Evolutionary conservation across 345 rosid genomes (phyloP), one percentile per base, ranked within the genome.

Genomic region (Populus nigra): DNA sequence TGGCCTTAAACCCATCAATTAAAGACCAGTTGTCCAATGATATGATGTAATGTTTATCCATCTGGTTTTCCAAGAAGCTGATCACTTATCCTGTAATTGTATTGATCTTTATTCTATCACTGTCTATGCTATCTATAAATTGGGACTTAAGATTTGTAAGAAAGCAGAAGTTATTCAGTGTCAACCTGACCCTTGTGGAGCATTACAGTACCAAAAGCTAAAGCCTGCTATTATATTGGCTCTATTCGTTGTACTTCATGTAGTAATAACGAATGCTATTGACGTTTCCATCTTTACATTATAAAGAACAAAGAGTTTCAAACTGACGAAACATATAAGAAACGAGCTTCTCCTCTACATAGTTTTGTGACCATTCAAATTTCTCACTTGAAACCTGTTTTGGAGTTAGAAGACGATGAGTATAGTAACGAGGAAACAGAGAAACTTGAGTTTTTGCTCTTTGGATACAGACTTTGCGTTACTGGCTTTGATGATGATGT

Each of bases 371-470:
- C 73, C 61, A 20, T 31, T 23, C 16, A 55, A n/a, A 15, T 65
- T 71, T 22, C 71, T 84, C 76, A 81, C 84, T 77, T 85, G 71
- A 87, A 86, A 2, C 84, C 82, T 59, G 49, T 47, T 77, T 79
- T 78, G 16, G 78, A 76, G 82, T 81, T 83, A 57, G 83, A 78
- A 3, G 88, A 87, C 66, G 93, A 89, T 59, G 92, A 91, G 83
- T 94, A 89, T 43, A 91, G 88, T 74, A 94, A 81, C 22, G 96
- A 92, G n/a, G 92, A 85, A n/a, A 90, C 96, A 27, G 96, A 94
- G 88, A 92, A 92, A 83, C 93, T 89, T 35, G 96, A 85, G 77
- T 89, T 92, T 55, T 90, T 90, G 88, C 92, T 90, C 83, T 87
- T 88, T 5, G 77, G 84, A 78, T 79, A 62, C 79, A 86, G 79